Conservation (phyloP, 768 basidiomycete species). For the Trametes coccinea region DNA sequence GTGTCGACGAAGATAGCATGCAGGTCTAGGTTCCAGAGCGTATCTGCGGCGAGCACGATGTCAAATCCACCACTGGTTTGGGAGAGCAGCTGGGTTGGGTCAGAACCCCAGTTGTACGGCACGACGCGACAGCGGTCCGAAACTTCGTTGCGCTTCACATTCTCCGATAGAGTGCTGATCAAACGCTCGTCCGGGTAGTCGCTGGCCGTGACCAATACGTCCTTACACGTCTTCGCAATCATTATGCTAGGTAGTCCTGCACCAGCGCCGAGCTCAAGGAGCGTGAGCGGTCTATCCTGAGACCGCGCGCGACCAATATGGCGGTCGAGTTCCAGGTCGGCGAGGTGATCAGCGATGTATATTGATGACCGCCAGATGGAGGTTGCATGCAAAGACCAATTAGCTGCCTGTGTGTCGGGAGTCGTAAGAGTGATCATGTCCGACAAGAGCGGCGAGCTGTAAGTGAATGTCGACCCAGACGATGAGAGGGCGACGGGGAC, state of each 20-base stretch:
- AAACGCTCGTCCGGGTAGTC: conserved; percentile 74
- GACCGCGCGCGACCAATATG: conserved; percentile 24
- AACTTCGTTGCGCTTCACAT: conserved; percentile 54
- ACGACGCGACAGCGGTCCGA: conserved; percentile 49
- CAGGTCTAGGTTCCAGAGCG: conserved; percentile 70
- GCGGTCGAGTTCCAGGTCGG: conserved; percentile 43
- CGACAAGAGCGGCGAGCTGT: conserved; percentile 29
- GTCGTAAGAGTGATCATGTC: conserved; percentile 48
- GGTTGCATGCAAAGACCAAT: conserved; percentile 78
- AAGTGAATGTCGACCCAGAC: conserved; percentile 53
- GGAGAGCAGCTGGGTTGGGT: conserved; percentile 36
- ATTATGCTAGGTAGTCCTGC: conserved; percentile 74
- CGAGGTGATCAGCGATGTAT: conserved; percentile 66
- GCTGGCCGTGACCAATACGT: conserved; percentile 49
- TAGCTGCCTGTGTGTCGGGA: conserved; percentile 65
- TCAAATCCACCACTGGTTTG: conserved; percentile 46
- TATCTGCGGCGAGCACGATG: conserved; percentile 71
- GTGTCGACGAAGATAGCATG: conserved; percentile 57
- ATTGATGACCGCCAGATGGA: conserved; percentile 73
- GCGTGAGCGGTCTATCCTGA: conserved; percentile 21
- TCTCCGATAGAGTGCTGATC: conserved; percentile 57
- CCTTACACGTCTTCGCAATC: conserved; percentile 51
- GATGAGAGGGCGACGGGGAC: conserved; percentile 61
- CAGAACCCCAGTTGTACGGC: conserved; percentile 68
- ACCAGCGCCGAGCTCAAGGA: conserved; percentile 77